phyloP scores from a whole-genome alignment of 192 early-diverging fungal species.

The Coemansia sp. region DNA sequence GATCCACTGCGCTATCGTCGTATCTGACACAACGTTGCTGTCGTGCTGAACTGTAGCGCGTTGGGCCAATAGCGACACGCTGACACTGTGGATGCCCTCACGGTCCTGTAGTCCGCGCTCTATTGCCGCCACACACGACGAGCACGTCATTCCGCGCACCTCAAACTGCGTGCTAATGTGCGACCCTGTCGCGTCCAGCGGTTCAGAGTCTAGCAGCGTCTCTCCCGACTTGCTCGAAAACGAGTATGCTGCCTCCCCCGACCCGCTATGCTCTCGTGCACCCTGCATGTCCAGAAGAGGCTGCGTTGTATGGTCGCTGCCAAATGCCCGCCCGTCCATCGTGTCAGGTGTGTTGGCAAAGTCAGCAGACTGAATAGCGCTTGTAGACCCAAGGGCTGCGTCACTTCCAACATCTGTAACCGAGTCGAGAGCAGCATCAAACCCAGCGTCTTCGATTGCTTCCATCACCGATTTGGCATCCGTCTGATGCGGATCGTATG shows the following conservation, averaged over 20 bases:
- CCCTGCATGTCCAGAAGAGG: conserved; percentile 7
- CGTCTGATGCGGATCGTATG: conserved; percentile 48
- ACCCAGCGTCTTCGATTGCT: conserved; percentile 66
- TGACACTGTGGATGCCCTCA: conserved; percentile 67
- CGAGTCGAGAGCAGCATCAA: conserved; percentile 43
- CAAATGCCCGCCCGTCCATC: background rate
- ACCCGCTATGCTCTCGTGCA: background rate
- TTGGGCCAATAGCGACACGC: conserved; percentile 84
- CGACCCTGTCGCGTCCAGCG: conserved; percentile 7
- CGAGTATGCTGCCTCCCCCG: conserved; percentile 8
- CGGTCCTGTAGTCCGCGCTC: conserved; percentile 63
- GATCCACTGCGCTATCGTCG: conserved; percentile 63
- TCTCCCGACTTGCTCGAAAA: conserved; percentile 43
- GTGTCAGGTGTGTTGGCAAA: conserved; percentile 1
- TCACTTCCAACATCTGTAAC: background rate
- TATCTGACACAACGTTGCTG: conserved; percentile 42
- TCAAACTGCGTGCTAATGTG: conserved; percentile 55
- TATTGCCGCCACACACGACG: conserved; percentile 85
- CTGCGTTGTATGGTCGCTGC: background rate
- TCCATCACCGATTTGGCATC: conserved; percentile 45
- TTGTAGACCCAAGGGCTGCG: background rate
- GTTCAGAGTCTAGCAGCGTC: conserved; percentile 26
- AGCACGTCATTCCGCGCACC: conserved; percentile 94
- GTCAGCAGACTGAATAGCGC: background rate
- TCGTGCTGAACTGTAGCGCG: conserved; percentile 70